phyloP scores from a whole-genome alignment of 495 filamentous ascomycete species.

The Penicillium taxi region DNA sequence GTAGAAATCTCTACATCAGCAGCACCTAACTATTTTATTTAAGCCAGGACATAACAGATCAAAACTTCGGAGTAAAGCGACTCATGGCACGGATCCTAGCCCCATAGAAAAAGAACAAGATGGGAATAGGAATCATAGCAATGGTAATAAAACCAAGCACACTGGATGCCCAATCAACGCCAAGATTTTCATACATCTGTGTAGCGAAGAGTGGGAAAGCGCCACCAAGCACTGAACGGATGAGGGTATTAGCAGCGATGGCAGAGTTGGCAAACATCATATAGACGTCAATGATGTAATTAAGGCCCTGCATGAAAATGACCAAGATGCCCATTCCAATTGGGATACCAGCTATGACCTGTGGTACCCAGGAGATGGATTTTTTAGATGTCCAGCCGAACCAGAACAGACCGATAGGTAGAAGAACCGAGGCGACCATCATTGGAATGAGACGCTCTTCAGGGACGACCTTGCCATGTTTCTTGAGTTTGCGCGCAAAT shows the following conservation, averaged over 20 bases:
- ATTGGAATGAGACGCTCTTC: constrained; percentile 53
- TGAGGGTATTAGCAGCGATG: constrained; percentile 59
- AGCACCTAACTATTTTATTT: no score
- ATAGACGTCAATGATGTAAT: constrained; percentile 60
- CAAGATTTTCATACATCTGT: constrained; percentile 54
- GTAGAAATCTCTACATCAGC: no score
- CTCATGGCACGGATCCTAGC: constrained; percentile 51
- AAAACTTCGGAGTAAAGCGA: constrained; percentile 40
- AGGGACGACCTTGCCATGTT: constrained; percentile 45
- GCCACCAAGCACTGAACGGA: constrained; percentile 54
- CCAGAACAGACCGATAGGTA: no score
- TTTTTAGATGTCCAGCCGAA: constrained; percentile 50
- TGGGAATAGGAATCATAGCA: constrained; percentile 60
- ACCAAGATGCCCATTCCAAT: constrained; percentile 49
- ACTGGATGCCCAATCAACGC: constrained; percentile 56
- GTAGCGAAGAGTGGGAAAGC: constrained; percentile 59
- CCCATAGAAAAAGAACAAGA: constrained; percentile 64
- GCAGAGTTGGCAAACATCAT: constrained; percentile 53
- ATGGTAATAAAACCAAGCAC: constrained; percentile 57
- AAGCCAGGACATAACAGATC: constrained; percentile 2
- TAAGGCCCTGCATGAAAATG: constrained; percentile 53
- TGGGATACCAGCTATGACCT: constrained; percentile 41
- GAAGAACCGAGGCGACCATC: constrained; percentile 46
- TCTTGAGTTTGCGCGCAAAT: constrained; percentile 42
- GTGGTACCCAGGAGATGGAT: constrained; percentile 38